A percentile compares a stretch with the other conserved stretches of the same genome.
Conservation (phyloP, 192 early-diverging fungal species). For the Podila horticola region DNA sequence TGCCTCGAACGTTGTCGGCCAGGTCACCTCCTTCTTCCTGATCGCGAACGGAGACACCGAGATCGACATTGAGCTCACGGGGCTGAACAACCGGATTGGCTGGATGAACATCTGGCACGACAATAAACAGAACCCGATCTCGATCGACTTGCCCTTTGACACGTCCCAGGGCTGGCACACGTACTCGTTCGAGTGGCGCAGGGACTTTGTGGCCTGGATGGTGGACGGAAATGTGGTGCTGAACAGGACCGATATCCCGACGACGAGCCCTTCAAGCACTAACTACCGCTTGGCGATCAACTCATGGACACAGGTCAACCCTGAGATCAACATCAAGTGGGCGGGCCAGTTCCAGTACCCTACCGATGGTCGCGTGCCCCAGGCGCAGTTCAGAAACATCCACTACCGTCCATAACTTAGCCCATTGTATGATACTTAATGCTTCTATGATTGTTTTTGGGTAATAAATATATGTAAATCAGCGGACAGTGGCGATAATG, state of each 20-base stretch:
- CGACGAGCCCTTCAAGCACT: conserved; percentile 5
- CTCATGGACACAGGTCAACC: conserved; percentile 45
- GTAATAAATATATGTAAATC: too few species aligned
- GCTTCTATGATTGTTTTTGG: background rate
- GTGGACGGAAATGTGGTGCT: conserved; percentile 33
- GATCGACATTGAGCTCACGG: conserved; percentile 45
- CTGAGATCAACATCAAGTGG: conserved; percentile 33
- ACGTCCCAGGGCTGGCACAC: conserved; percentile 35
- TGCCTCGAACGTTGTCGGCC: conserved; percentile 36
- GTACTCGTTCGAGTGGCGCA: conserved; percentile 44
- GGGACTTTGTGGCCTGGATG: conserved; percentile 33
- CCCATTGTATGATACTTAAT: background rate
- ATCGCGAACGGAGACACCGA: conserved; percentile 39
- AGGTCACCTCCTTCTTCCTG: conserved; percentile 44
- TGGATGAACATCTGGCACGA: conserved; percentile 51
- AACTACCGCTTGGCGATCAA: conserved; percentile 43
- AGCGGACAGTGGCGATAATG: too few species aligned
- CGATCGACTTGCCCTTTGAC: conserved; percentile 44
- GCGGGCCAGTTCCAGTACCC: conserved; percentile 42
- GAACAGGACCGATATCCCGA: conserved; percentile 38
- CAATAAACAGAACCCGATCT: conserved; percentile 27
- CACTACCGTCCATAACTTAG: conserved; percentile 24
- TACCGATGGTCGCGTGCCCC: conserved; percentile 11
- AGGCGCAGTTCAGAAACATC: conserved; percentile 39
- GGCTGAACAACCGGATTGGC: conserved; percentile 28